These are phyloP conservation scores for Alloascoidea africana DNA, from an alignment of 805 yeast species.

Conservation along the genomic window DNA sequence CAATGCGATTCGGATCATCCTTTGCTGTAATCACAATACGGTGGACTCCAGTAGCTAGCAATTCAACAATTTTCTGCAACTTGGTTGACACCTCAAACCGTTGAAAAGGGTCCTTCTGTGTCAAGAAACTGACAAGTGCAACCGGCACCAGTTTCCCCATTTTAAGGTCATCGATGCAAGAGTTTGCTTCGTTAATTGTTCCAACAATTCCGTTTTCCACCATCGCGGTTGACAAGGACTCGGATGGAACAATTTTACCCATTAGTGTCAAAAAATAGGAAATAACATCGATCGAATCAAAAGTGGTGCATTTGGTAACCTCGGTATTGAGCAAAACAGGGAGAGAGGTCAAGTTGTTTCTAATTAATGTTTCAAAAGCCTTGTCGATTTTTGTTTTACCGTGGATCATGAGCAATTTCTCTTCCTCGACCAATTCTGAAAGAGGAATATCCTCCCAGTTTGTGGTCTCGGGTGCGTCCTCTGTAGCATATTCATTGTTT, in stretches of 20 bases:
- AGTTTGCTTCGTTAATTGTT: conserved; percentile 16
- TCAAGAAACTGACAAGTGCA: conserved; percentile 66
- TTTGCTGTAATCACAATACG: conserved; percentile 66
- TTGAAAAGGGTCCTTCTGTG: conserved; percentile 80
- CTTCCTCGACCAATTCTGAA: conserved; percentile 61
- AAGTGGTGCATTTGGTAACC: too few relatives aligned
- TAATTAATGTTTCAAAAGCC: conserved; percentile 28
- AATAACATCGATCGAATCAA: conserved; percentile 85
- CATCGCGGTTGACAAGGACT: neutral
- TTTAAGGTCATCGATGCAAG: conserved; percentile 25
- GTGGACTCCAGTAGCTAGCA: conserved; percentile 91
- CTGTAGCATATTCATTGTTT: too few relatives aligned
- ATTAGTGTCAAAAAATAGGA: conserved; percentile 73
- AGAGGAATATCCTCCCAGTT: conserved; percentile 64
- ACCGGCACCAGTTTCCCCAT: conserved; percentile 67
- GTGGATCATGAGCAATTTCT: conserved; percentile 57
- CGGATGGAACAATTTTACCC: conserved; percentile 40
- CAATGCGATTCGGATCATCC: conserved; percentile 34
- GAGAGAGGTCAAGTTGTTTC: conserved; percentile 66
- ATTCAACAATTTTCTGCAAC: conserved; percentile 63
- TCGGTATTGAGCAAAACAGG: conserved; percentile 64
- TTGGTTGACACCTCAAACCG: conserved; percentile 49
- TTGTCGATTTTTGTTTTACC: conserved; percentile 69
- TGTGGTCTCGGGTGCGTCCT: too few relatives aligned
- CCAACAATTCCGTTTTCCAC: conserved; percentile 2